These are phyloP conservation scores for Cyathus olla DNA, from an alignment of 1,284 basidiomycete species.

Conservation along the genomic window DNA sequence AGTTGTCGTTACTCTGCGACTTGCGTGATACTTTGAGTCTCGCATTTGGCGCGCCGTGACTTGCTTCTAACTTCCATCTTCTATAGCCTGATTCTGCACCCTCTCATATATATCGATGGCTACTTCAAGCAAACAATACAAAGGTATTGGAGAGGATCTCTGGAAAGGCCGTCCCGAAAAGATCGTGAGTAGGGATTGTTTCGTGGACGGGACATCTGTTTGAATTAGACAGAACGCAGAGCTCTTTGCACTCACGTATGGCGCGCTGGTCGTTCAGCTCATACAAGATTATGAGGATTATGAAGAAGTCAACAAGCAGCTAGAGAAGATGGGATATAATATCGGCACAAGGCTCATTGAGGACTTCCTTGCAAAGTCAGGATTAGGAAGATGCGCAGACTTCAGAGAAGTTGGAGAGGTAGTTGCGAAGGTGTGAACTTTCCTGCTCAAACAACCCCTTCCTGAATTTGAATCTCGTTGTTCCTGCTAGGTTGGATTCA, in stretches of 20 bases:
- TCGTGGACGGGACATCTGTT: slow-evolving; percentile 11
- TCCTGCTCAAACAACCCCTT: neutral
- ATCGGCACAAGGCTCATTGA: slow-evolving; percentile 98
- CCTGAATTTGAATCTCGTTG: neutral
- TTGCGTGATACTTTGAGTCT: no score
- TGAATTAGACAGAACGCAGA: slow-evolving; percentile 85
- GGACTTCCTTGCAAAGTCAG: slow-evolving; percentile 95
- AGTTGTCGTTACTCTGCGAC: no score
- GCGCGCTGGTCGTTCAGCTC: slow-evolving; percentile 97
- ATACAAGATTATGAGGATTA: slow-evolving; percentile 99
- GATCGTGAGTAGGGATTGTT: slow-evolving; percentile 69
- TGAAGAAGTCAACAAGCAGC: slow-evolving; percentile 86
- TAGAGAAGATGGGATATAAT: slow-evolving; percentile 97
- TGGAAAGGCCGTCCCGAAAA: slow-evolving; percentile 94
- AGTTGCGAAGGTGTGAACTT: slow-evolving; percentile 78
- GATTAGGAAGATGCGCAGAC: slow-evolving; percentile 87
- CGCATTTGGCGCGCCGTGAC: no score
- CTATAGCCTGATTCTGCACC: no score
- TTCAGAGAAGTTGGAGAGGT: slow-evolving; percentile 97
- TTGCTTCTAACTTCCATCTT: neutral
- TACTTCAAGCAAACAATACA: slow-evolving; percentile 83
- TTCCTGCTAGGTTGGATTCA: slow-evolving; percentile 91
- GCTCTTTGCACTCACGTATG: slow-evolving; percentile 97
- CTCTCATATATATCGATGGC: slow-evolving; percentile 58
- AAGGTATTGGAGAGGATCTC: slow-evolving; percentile 88